Evolutionary conservation across 768 basidiomycete genomes (phyloP), one percentile per base, ranked within the genome.

Genomic region (Termitomyces sp.): DNA sequence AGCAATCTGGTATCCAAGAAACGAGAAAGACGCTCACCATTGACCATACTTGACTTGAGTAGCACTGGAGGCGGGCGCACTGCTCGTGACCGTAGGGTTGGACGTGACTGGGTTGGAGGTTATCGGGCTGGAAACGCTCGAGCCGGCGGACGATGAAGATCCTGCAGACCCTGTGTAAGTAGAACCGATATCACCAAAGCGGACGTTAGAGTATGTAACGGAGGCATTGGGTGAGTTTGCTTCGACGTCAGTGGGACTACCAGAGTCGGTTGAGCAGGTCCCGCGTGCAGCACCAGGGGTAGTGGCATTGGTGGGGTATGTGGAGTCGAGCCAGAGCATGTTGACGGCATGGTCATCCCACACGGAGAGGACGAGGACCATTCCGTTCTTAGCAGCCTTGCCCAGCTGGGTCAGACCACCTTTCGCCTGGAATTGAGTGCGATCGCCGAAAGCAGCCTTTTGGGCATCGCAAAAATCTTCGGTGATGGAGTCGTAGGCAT

Each of bases 311-410:
- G 66, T 67, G 54, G 78, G 82, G 75, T 80, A 83, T 76, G 72
- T 74, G 67, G 72, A 71, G 75, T 84, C 83, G 70, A 85, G 81
- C 78, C 83, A 85, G 66, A 82, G 76, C 83, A 85, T 84, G 72
- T 77, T 74, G 60, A 73, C 83, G 4, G 28, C 74, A 67, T 84
- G 76, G 28, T 28, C 28, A 28, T 28, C 28, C 28, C 28, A 83
- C 63, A 84, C 61, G 55, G 71, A 74, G 67, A 84, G 70, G 57
- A 80, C 79, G 61, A 83, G 72, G 39, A 81, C 82, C 74, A 81
- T 77, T 42, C 81, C 81, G 51, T 70, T 67, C 39, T 62, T 69
- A 64, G 81, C 70, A 39, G 80, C 71, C 62, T 70, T 59, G 35
- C 70, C 67, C 68, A 78, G 74, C 42, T 57, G 63, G 11, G 68